These are phyloP conservation scores for Colletotrichum orchidophilum DNA, from an alignment of 2,329 filamentous ascomycete genomes.

Conservation along the genomic window DNA sequence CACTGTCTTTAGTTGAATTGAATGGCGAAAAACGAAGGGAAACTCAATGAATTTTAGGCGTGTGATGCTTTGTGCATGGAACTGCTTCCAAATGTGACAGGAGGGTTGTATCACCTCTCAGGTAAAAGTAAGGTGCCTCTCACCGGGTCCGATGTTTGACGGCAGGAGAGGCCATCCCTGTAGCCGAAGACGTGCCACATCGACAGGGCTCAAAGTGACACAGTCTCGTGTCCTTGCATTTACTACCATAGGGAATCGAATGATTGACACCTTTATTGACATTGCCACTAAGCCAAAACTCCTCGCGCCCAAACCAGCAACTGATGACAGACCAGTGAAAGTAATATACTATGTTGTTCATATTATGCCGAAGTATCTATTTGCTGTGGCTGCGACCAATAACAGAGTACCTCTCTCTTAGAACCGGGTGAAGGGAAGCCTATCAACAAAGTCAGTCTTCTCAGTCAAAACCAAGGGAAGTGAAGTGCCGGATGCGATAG, in stretches of 20 bases:
- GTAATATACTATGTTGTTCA: not conserved
- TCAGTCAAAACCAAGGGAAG: not conserved
- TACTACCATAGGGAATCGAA: not conserved
- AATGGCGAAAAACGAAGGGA: not conserved
- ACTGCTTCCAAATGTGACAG: not conserved
- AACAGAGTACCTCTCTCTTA: conserved; percentile 33
- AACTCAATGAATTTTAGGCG: not conserved
- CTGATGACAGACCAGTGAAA: not conserved
- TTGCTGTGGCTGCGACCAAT: not conserved
- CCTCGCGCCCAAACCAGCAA: not conserved
- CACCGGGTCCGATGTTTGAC: not conserved
- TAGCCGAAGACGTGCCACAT: not conserved
- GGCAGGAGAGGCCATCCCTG: not conserved
- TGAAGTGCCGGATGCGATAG: not conserved
- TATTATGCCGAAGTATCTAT: not conserved
- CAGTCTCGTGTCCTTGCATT: not conserved
- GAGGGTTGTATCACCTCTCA: not conserved
- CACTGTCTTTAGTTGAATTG: not conserved
- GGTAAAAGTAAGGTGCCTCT: not conserved
- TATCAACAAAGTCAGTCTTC: conserved; percentile 32
- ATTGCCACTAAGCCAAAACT: not conserved
- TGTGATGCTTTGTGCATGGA: not conserved
- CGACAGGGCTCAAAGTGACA: not conserved
- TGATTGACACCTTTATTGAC: not conserved
- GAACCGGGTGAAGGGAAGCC: conserved; percentile 49